These are phyloP conservation scores for Vitrella brassicaformis DNA, from an alignment of 73 alveolate species.

Conservation along the genomic window DNA sequence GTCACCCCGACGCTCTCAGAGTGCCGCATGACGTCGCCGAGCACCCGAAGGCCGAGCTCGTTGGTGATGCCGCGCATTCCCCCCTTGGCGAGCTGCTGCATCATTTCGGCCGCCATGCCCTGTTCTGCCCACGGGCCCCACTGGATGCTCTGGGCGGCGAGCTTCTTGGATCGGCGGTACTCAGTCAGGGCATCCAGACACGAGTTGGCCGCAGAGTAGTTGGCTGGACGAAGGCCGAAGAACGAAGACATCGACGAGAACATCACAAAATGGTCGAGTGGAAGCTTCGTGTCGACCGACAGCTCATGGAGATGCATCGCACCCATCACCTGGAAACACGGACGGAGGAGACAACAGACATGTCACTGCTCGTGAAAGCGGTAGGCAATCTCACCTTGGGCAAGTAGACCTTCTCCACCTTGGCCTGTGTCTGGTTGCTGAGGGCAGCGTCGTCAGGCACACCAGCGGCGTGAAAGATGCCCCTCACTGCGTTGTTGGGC, in stretches of 20 bases:
- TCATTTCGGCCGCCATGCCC: conserved; percentile 4
- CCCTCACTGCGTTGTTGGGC: too few species aligned
- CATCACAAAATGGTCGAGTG: neutral
- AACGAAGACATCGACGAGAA: neutral
- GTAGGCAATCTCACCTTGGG: too few species aligned
- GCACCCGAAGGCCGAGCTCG: neutral
- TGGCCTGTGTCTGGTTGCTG: neutral
- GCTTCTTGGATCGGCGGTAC: neutral
- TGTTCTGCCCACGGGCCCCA: conserved; percentile 13
- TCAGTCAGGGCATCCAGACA: neutral
- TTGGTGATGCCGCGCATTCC: neutral
- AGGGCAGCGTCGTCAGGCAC: neutral
- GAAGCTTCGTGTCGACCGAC: neutral
- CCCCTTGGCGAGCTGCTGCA: neutral
- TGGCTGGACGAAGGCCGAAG: neutral
- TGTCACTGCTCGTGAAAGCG: too few species aligned
- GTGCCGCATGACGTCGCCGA: neutral
- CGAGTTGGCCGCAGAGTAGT: neutral
- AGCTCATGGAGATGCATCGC: neutral
- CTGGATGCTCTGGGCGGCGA: neutral
- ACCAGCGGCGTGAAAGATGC: conserved; percentile 6
- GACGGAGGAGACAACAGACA: too few species aligned
- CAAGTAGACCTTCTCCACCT: neutral
- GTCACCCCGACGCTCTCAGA: neutral
- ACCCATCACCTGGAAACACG: too few species aligned